phyloP scores from a whole-genome alignment of 2,329 filamentous ascomycete species.

The Botryotinia globosa region DNA sequence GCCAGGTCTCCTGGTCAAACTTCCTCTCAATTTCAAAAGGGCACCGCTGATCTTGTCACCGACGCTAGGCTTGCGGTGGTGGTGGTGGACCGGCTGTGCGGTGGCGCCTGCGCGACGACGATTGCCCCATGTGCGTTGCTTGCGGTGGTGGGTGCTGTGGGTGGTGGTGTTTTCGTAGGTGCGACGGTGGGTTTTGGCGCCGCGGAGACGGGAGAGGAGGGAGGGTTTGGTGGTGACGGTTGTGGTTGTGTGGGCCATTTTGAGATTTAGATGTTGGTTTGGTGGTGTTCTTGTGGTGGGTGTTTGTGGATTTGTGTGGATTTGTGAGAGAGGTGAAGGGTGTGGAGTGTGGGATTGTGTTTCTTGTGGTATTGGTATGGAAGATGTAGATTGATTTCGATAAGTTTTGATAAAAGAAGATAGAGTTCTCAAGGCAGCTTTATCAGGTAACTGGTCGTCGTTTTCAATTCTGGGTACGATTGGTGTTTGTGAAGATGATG shows the following conservation, averaged over 20 bases:
- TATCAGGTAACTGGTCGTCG: slow-evolving; percentile 2
- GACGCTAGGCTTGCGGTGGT: slow-evolving; percentile 40
- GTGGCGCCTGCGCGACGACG: not conserved
- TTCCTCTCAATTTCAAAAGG: slow-evolving; percentile 69
- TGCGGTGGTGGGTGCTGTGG: not conserved
- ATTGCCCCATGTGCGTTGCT: not conserved
- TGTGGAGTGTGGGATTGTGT: not conserved
- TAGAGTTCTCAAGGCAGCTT: slow-evolving; percentile 4
- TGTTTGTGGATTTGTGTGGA: not conserved
- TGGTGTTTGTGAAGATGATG: slow-evolving; percentile 1
- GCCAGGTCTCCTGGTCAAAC: slow-evolving; percentile 64
- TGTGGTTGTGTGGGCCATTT: slow-evolving; percentile 19
- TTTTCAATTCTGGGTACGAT: not conserved
- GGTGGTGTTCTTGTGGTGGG: slow-evolving; percentile 2
- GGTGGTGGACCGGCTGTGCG: not conserved
- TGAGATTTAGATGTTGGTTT: not conserved
- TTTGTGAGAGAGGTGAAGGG: not conserved
- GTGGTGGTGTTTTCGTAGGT: slow-evolving; percentile 10
- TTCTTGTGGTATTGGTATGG: not conserved
- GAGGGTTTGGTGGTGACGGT: slow-evolving; percentile 15
- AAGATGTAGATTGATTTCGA: not conserved
- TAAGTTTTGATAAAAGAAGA: slow-evolving; percentile 18
- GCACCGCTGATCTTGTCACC: slow-evolving; percentile 78
- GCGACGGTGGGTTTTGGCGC: slow-evolving; percentile 7
- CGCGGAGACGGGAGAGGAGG: slow-evolving; percentile 9